Percentiles rank a stretch among this genome's conserved stretches.
Conservation (phyloP, 495 filamentous ascomycete species). For the Tuber brumale region DNA sequence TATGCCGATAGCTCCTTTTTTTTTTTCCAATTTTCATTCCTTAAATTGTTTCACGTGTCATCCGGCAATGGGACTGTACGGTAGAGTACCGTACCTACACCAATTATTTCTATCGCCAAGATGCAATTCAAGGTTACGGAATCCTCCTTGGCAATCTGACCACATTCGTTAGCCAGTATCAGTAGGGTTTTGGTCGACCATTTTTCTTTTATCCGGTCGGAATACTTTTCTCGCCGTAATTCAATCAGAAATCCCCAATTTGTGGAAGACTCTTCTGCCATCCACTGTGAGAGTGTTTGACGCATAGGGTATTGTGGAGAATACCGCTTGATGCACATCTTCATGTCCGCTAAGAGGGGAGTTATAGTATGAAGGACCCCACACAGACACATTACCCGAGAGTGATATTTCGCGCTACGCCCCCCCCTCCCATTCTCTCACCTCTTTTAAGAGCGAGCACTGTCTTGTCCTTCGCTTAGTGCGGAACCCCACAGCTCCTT, state of each 20-base stretch:
- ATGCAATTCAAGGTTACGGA: rapidly evolving
- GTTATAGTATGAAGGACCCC: not conserved
- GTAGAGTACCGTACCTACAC: not conserved
- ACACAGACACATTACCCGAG: not conserved
- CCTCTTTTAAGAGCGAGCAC: too few relatives aligned
- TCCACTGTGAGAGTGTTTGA: not conserved
- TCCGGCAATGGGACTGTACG: not conserved
- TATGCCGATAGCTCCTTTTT: not conserved
- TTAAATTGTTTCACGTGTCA: not conserved
- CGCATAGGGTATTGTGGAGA: not conserved
- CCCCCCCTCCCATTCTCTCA: not conserved
- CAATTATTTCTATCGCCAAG: not conserved
- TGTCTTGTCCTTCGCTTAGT: not conserved
- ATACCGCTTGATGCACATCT: not conserved
- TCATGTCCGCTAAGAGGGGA: too few relatives aligned
- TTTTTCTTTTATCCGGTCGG: not conserved
- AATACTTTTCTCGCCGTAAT: not conserved
- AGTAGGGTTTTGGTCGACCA: not conserved
- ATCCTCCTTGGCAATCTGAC: not conserved
- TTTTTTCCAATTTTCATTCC: not conserved
- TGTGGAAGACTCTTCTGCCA: not conserved
- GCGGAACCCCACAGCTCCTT: not conserved
- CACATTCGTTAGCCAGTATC: not conserved
- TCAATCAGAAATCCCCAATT: not conserved
- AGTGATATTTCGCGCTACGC: not conserved